Base-by-base conservation (phyloP, 1,284 basidiomycete genomes). In the Ganoderma sinense region DNA sequence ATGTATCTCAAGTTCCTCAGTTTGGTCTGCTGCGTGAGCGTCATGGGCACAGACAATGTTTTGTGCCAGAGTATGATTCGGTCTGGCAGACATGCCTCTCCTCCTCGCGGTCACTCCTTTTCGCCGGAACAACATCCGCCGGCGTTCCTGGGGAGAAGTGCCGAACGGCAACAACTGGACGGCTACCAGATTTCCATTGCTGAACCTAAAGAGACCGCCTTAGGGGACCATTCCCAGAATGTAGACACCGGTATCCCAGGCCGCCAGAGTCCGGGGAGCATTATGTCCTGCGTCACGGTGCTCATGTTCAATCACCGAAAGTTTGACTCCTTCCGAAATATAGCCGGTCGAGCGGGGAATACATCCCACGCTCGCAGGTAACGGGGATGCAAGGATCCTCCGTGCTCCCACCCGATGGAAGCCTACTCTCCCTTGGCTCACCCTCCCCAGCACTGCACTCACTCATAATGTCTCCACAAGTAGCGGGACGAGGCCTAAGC, bases 231-330 rank as follows among this genome's bases (percentile, higher is more conserved):
- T 63, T 33, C 62, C 48, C 62, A 51, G 10, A 23, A 36, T 10
- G 45, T 31, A 16, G 16, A 51, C 31, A n/a, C 62, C 33, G 62
- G 62, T 45, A 48, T 63, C 20, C 62, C 62, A 63, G 6, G 43
- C 14, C 31, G 23, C 62, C 31, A n/a, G n/a, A n/a, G 29, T 51
- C 11, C 61, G 8, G 29, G 40, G 61, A 48, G 41, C 29, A n/a
- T 20, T 20, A 33, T 59, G 43, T 16, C 20, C 43, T 33, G 4
- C 26, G 18, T 26, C 48, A 13, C 23, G 23, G 48, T 33, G 14
- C 53, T 56, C 53, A 16, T 56, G 31, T 18, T 13, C 53, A 60
- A 51, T 26, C 48, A 51, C 4, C n/a, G 48, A 51, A 26, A 11
- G 23, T 48, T 48, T 48, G 45, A 48, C n/a, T 7, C 45, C 23